Evolutionary conservation across 2,329 filamentous ascomycete species (phyloP), one percentile per base, ranked within the genome.

Genomic region (Aspergillus fischeri): DNA sequence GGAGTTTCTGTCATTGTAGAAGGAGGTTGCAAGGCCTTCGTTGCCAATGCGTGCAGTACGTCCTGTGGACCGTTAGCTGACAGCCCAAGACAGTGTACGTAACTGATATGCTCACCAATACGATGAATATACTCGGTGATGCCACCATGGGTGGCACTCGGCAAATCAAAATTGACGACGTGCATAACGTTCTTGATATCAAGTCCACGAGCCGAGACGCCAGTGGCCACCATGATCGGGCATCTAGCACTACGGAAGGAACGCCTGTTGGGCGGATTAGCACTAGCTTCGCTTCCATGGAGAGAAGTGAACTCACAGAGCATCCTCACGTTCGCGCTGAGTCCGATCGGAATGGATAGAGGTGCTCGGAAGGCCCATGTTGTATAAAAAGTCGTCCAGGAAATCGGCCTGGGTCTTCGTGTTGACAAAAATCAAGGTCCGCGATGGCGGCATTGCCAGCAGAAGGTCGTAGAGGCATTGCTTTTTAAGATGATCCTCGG

Each of bases 41-140:
- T 96, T 90, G 2, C 94, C 94, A 69, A 97, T 97, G 53, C 94
- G 91, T 54, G 90, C 94, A 64, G 94, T 99, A 59, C 94, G 92
- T 60, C 94, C 89, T 91, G 59, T 45, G 1, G 20, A 20, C 20
- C 6, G 28, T 59, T 50, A 58, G 52, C 11, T 5, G 14, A 9
- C 25, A 1, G 41, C 27, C 28, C 32, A 52, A 32, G 25, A 3
- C n/a, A 32, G 2, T 17, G 21, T n/a, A 63, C 53, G 58, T 44
- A 25, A 27, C n/a, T 10, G 20, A 9, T 9, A 32, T 25, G 69
- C 81, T 75, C 84, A 91, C 89, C 94, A 70, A 97, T 97, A 11
- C 94, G 91, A 70, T 99, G 94, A 27, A 89, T 86, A 66, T 97
- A 99, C 72, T 97, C 94, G 51, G 90, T 86, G 55, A 97, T 96